phyloP scores from a whole-genome alignment of 2,329 filamentous ascomycete species.

The Fusarium nurragi region DNA sequence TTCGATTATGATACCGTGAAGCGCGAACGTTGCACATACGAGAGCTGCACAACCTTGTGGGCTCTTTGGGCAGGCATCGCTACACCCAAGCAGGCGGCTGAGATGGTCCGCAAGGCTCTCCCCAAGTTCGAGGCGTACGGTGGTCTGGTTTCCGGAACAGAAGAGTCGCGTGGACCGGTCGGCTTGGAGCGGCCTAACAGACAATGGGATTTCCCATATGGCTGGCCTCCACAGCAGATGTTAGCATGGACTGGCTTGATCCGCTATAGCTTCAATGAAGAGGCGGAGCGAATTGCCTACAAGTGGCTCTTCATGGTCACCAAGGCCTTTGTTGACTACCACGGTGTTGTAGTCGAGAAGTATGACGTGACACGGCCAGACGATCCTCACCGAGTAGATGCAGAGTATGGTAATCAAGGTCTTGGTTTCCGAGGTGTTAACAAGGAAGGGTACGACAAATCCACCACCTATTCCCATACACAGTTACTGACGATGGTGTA shows the following conservation, averaged over 20 bases:
- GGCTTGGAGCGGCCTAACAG: constrained; percentile 87
- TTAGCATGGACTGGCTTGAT: constrained; percentile 93
- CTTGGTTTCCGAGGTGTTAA: constrained; percentile 95
- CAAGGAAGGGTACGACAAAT: constrained; percentile 78
- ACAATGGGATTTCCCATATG: constrained; percentile 98
- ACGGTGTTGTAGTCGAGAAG: constrained; percentile 97
- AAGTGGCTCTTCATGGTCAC: constrained; percentile 99
- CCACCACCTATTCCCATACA: background rate
- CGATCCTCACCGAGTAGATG: constrained; percentile 92
- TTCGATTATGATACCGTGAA: constrained; percentile 95
- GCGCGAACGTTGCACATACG: constrained; percentile 83
- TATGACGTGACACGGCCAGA: constrained; percentile 93
- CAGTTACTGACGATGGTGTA: constrained; percentile 53
- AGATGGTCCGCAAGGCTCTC: constrained; percentile 81
- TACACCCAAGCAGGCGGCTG: constrained; percentile 84
- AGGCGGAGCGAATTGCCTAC: constrained; percentile 89
- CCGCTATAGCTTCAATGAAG: constrained; percentile 90
- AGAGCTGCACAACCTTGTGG: constrained; percentile 96
- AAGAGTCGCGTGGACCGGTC: constrained; percentile 84
- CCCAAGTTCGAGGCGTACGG: constrained; percentile 90
- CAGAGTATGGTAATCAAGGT: constrained; percentile 98
- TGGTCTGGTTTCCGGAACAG: constrained; percentile 87
- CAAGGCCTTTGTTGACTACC: constrained; percentile 98
- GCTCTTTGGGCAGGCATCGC: constrained; percentile 94
- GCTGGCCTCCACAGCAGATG: constrained; percentile 99